Base-by-base conservation (phyloP, 768 basidiomycete species). In the Obba rivulosa region DNA sequence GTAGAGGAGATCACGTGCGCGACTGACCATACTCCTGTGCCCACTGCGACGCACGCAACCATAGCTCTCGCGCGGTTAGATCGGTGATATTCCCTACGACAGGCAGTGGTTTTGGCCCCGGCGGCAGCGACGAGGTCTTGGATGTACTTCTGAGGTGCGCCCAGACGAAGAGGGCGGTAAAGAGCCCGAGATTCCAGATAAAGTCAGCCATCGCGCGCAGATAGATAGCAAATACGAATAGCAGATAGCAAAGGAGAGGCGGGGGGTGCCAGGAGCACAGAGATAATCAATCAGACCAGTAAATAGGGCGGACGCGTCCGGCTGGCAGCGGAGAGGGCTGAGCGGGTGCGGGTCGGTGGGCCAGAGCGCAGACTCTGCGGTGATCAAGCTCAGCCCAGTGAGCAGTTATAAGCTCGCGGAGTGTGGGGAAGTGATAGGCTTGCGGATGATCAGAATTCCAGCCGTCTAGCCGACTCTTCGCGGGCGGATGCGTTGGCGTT, bases 51-150 rank as follows among this genome's bases (percentile, higher is more conserved):
- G 78, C 80, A n/a, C 67, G 66, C 16, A 87, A 62, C 84, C 85
- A 87, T 3, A 83, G 73, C 62, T 85, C 78, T 51, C 79, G 78
- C 10, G 74, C 49, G 0, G 76, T 77, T 48, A 87, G 68, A 57
- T 87, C 78, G 36, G 67, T 62, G 10, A 85, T 56, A 63, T 88
- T 87, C 7, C 86, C 85, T 13, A 87, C 57, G 41, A 85, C 34
- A 0, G 83, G 83, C 48, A 83, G 61, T 0, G 82, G 81, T 53
- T 72, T 77, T 47, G 86, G 86, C 20, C 85, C 86, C 49, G 85
- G 84, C 34, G 85, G 85, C 23, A 78, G 64, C 45, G 73, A 69
- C 35, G 65, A 64, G 52, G 36, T 23, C 43, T 48, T 41, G 21
- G 50, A 34, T 34, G n/a, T n/a, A n/a, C 52, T 53, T 35, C 41